Evolutionary conservation across 768 basidiomycete genomes (phyloP).

Genomic region (Sporobolomyces phaffii): DNA sequence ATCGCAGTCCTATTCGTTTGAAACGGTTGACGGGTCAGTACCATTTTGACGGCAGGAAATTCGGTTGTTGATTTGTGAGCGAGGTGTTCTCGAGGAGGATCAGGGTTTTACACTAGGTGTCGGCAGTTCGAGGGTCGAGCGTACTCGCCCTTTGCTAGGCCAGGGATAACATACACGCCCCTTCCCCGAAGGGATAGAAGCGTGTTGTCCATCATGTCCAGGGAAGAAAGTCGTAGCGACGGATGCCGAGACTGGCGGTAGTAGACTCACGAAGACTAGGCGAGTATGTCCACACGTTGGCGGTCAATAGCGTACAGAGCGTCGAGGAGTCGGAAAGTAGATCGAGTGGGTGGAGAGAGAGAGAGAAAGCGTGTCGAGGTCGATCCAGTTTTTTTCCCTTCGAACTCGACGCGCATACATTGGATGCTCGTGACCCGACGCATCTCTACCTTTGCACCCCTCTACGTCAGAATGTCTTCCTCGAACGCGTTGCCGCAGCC

Average conservation of each 20-base stretch:
- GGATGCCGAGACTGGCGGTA: neutral
- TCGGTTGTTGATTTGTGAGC: too few species aligned
- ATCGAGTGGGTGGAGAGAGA: conserved; percentile 3
- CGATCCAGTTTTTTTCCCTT: neutral
- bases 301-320: too few species aligned
- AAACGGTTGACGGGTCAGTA: too few species aligned
- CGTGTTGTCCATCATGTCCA: conserved; percentile 31
- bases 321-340: neutral
- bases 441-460: neutral
- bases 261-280: neutral
- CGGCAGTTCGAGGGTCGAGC: conserved; percentile 23
- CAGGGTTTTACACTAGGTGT: conserved; percentile 35
- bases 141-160: conserved; percentile 27
- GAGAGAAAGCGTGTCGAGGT: neutral
- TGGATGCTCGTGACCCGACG: neutral
- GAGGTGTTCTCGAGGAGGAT: conserved; percentile 10
- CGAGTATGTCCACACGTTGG: too few species aligned
- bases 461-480: neutral
- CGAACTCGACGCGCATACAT: neutral
- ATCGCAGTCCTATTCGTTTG: too few species aligned
- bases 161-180: conserved; percentile 35
- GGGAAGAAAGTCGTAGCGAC: neutral
- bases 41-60: too few species aligned
- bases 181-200: conserved; percentile 11
- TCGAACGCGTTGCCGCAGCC: neutral